phyloP scores from a whole-genome alignment of 345 rosid genomes.

The Gynandropsis gynandra region DNA sequence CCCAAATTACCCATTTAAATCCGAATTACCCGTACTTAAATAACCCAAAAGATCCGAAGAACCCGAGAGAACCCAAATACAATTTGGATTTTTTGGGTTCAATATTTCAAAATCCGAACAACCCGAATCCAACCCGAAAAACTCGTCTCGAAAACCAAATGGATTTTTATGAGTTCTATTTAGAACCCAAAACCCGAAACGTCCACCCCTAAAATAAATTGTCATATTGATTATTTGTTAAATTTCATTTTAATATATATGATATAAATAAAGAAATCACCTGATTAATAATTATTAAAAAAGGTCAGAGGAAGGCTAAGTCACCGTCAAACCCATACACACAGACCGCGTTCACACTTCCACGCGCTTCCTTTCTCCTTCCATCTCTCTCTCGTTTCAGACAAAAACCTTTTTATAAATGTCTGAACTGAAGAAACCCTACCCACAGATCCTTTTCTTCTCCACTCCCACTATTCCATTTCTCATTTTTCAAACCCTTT shows the following conservation, averaged over 20 bases:
- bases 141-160: too few relatives aligned
- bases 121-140: too few relatives aligned
- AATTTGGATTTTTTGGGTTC: too few relatives aligned
- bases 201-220: too few relatives aligned
- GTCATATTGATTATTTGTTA: neutral
- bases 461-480: constrained; percentile 23
- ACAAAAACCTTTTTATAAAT: constrained; percentile 20
- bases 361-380: constrained; percentile 44
- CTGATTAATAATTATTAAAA: neutral
- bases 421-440: constrained; percentile 18
- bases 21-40: too few relatives aligned
- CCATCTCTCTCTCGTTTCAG: neutral
- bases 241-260: constrained; percentile 25
- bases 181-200: too few relatives aligned
- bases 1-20: too few relatives aligned
- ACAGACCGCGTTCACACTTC: constrained; percentile 43
- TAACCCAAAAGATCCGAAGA: too few relatives aligned
- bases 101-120: too few relatives aligned
- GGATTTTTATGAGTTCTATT: too few relatives aligned
- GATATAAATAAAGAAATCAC: constrained; percentile 23
- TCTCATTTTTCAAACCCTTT: constrained; percentile 33
- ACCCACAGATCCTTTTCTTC: constrained; percentile 12
- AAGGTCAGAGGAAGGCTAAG: constrained; percentile 35
- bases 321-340: constrained; percentile 40
- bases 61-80: too few relatives aligned